phyloP scores from a whole-genome alignment of 495 filamentous ascomycete species.

The Lentithecium fluviatile region DNA sequence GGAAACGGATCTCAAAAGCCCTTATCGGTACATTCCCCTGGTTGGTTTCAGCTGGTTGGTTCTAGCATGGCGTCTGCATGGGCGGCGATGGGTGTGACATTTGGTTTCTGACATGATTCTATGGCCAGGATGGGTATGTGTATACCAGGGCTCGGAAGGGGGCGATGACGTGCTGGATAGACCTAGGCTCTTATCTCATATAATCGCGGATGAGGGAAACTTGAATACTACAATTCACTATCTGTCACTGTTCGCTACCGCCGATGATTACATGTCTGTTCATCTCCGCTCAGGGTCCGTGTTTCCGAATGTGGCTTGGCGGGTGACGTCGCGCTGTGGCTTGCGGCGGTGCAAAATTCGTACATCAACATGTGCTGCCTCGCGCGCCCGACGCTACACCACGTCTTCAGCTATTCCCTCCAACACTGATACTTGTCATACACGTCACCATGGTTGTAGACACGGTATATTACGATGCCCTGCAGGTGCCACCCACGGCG shows the following conservation, averaged over 20 bases:
- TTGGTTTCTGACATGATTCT: constrained; percentile 6
- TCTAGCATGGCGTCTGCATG: constrained; percentile 34
- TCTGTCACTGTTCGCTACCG: too few relatives aligned
- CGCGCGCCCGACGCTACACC: background rate
- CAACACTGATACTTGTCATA: background rate
- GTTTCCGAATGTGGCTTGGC: background rate
- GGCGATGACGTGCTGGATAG: constrained; percentile 8
- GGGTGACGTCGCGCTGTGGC: constrained; percentile 2
- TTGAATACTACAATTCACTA: background rate
- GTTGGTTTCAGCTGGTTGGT: constrained; percentile 8
- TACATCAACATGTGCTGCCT: constrained; percentile 18
- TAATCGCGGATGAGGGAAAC: constrained; percentile 1
- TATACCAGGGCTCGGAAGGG: background rate
- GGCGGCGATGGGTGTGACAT: constrained; percentile 22
- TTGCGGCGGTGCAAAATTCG: constrained; percentile 2
- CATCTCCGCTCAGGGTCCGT: too few relatives aligned
- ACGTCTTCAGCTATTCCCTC: background rate
- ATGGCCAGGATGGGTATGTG: background rate
- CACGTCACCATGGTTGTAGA: constrained; percentile 42
- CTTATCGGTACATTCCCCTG: constrained; percentile 7
- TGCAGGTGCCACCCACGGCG: constrained; percentile 84
- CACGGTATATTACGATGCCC: constrained; percentile 69
- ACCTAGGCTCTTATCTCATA: constrained; percentile 6
- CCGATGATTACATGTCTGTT: too few relatives aligned
- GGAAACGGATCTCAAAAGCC: background rate